Evolutionary conservation across 805 yeast species (phyloP), one percentile per base, ranked within the genome.

Genomic region (Naumovozyma dairenensis): DNA sequence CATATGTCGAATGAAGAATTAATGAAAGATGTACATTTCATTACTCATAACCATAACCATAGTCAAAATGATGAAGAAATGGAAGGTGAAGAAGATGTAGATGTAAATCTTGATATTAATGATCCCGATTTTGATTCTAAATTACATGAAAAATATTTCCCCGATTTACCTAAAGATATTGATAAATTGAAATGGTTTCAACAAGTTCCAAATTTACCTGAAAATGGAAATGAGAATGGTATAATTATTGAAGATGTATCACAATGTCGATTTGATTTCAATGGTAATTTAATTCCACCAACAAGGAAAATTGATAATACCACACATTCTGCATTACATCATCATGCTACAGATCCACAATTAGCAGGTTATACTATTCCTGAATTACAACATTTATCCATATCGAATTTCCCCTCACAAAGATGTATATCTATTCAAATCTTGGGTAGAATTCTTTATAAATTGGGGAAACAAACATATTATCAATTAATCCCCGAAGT

Each of bases 171-270:
- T 2, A 74, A 66, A 31, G 94, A 92, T 44, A 71, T 83, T 0
- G 77, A 74, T 26, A 80, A 83, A 46, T 57, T 92, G 36, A 81
- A 86, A 38, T 92, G 99, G 99, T 87, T 87, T 95, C 71, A 78
- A 37, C 76, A 82, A 2, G 71, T 78, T 1, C 64, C 71, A 17
- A 66, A 71, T 1, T 40, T 57, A 9, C 57, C 60, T 16, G 59
- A 61, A 0, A 35, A 43, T 0, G 49, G 43, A 9, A 33, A 44
- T 1, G 49, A 43, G 8, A 12, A 24, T 24, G 26, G 26, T 7
- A 30, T 48, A 8, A 45, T 59, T 0, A 59, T 63, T 57, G 45
- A 66, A 60, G 44, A 77, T 32, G 71, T 80, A 4, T 57, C 79
- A 4, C 85, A 81, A 33, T 63, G 89, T 52, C 63, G 99, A 42